Conservation (phyloP, 2,329 filamentous ascomycete genomes). For the Botrytis galanthina region DNA sequence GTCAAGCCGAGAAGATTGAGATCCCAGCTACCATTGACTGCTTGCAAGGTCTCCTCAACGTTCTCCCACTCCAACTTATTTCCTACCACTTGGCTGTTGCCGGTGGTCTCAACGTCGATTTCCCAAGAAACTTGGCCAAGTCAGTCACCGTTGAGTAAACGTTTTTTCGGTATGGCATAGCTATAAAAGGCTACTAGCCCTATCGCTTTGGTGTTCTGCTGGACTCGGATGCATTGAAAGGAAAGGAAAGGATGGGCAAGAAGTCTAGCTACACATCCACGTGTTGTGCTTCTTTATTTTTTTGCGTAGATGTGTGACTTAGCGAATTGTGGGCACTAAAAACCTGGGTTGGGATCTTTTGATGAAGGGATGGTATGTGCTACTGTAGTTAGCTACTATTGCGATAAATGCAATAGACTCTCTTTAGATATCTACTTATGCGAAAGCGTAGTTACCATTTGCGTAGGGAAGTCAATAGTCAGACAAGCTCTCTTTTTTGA, state of each 20-base stretch:
- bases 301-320: constrained; percentile 16
- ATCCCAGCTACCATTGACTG: constrained; percentile 94
- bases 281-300: constrained; percentile 9
- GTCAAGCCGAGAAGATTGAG: constrained; percentile 94
- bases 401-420: constrained; percentile 4
- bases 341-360: constrained; percentile 10
- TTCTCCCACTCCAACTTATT: constrained; percentile 95
- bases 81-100: constrained; percentile 98
- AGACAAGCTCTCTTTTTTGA: neutral
- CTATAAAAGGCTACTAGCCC: constrained; percentile 20
- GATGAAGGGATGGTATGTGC: constrained; percentile 5
- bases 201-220: constrained; percentile 24
- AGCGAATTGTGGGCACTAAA: constrained; percentile 15
- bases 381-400: constrained; percentile 4
- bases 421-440: constrained; percentile 3
- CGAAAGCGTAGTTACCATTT: constrained; percentile 9
- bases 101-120: constrained; percentile 95
- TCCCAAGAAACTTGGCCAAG: constrained; percentile 98
- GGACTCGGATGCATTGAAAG: constrained; percentile 4
- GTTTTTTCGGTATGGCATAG: constrained; percentile 4
- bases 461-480: neutral
- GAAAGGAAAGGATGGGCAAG: neutral
- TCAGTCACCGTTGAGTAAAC: constrained; percentile 94
- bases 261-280: constrained; percentile 1
- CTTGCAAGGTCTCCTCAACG: constrained; percentile 95